A percentile compares a stretch with the other conserved stretches of the same genome.
Evolutionary conservation across 805 yeast genomes (phyloP).

Genomic region (Wickerhamomyces mucosus): DNA sequence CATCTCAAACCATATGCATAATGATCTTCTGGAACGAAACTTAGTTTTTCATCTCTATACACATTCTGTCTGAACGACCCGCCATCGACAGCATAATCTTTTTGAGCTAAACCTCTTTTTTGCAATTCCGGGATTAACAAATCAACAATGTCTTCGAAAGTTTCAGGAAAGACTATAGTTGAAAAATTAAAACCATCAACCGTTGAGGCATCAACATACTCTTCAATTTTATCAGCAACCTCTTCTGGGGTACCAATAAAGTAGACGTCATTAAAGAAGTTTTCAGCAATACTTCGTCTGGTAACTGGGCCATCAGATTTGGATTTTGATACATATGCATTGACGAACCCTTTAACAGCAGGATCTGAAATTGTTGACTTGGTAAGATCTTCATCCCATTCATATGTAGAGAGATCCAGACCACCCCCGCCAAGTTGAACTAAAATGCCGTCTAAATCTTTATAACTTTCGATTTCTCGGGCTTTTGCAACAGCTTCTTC

Average conservation of each 20-base stretch:
- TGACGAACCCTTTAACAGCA: conserved; percentile 23
- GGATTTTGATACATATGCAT: conserved; percentile 16
- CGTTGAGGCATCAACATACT: conserved; percentile 30
- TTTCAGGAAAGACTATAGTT: conserved; percentile 27
- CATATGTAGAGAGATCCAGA: conserved; percentile 31
- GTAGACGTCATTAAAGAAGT: conserved; percentile 15
- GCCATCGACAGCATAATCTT: conserved; percentile 18
- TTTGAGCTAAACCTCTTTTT: conserved; percentile 27
- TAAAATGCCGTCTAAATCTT: conserved; percentile 32
- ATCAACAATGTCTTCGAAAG: conserved; percentile 31
- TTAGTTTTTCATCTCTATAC: conserved; percentile 12
- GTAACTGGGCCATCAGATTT: conserved; percentile 17
- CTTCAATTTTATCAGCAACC: conserved; percentile 32
- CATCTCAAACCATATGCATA: conserved; percentile 16
- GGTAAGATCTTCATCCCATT: conserved; percentile 34
- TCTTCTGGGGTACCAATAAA: conserved; percentile 25
- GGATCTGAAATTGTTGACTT: conserved; percentile 19
- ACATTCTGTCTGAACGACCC: conserved; percentile 28
- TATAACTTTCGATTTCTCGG: conserved; percentile 24
- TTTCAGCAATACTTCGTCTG: conserved; percentile 21
- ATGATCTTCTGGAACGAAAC: conserved; percentile 15
- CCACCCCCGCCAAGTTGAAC: conserved; percentile 40
- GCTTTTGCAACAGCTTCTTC: conserved; percentile 33
- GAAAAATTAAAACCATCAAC: conserved; percentile 35
- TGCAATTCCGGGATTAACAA: conserved; percentile 28